phyloP scores from a whole-genome alignment of 2,329 filamentous ascomycete species.

The Anisogramma anomala region DNA sequence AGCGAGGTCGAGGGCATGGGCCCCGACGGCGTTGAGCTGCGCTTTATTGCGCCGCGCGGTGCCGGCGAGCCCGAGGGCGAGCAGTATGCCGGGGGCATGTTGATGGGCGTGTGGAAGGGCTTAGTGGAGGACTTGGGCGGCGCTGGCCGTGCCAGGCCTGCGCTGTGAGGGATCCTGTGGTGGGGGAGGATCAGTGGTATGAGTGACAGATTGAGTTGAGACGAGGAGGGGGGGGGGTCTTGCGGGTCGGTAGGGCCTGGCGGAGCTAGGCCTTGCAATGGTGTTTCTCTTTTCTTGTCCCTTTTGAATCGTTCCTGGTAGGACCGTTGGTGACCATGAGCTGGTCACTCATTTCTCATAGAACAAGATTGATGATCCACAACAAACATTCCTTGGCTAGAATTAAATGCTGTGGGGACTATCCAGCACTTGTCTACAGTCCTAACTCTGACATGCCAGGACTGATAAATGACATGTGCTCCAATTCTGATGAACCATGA shows the following conservation, averaged over 20 bases:
- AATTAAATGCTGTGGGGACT: neutral
- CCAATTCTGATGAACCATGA: neutral
- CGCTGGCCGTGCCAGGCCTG: slow-evolving; percentile 17
- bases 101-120: slow-evolving; percentile 45
- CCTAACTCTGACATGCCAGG: neutral
- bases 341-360: too few relatives aligned
- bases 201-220: too few relatives aligned
- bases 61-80: slow-evolving; percentile 15
- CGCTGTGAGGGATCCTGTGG: too few relatives aligned
- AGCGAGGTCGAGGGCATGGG: slow-evolving; percentile 48
- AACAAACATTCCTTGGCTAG: neutral
- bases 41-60: slow-evolving; percentile 32
- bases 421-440: neutral
- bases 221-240: neutral
- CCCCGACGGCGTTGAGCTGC: slow-evolving; percentile 44
- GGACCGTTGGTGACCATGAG: too few relatives aligned
- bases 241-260: neutral
- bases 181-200: too few relatives aligned
- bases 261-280: neutral
- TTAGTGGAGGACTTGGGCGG: slow-evolving; percentile 36
- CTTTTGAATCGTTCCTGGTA: too few relatives aligned
- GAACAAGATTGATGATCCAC: neutral
- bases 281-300: neutral
- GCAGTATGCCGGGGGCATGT: slow-evolving; percentile 30
- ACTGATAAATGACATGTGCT: neutral